phyloP scores from a whole-genome alignment of 2,329 filamentous ascomycete genomes.

The Aspergillus calidoustus region DNA sequence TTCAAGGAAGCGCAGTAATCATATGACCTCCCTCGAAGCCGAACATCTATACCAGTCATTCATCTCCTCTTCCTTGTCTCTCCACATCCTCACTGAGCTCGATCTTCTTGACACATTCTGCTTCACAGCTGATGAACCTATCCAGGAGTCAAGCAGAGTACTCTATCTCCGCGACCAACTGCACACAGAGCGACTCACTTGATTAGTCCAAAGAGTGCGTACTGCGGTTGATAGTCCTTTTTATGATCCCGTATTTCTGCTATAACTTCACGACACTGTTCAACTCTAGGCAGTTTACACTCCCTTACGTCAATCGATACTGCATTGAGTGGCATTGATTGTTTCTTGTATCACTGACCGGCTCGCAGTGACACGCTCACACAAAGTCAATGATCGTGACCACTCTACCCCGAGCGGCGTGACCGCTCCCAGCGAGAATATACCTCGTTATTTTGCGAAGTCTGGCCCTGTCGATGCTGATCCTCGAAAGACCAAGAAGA shows the following conservation, averaged over 20 bases:
- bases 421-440: conserved; percentile 68
- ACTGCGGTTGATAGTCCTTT: background rate
- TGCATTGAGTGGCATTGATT: background rate
- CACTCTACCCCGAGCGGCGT: conserved; percentile 81
- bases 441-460: conserved; percentile 94
- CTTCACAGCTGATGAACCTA: background rate
- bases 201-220: background rate
- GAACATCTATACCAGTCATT: background rate
- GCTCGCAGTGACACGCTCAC: conserved; percentile 86
- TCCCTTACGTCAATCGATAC: background rate
- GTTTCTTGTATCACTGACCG: background rate
- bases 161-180: background rate
- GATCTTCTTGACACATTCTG: background rate
- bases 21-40: background rate
- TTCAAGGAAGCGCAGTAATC: background rate
- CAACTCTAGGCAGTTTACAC: too few relatives aligned
- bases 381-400: conserved; percentile 94
- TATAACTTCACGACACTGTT: background rate
- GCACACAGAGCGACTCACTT: background rate
- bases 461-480: conserved; percentile 77
- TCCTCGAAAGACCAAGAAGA: conserved; percentile 96
- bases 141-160: background rate
- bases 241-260: background rate
- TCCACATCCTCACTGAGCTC: background rate
- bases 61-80: background rate